Evolutionary conservation across 2,329 filamentous ascomycete species (phyloP), one percentile per base, ranked within the genome.

Genomic region (Drechslerella dactyloides): DNA sequence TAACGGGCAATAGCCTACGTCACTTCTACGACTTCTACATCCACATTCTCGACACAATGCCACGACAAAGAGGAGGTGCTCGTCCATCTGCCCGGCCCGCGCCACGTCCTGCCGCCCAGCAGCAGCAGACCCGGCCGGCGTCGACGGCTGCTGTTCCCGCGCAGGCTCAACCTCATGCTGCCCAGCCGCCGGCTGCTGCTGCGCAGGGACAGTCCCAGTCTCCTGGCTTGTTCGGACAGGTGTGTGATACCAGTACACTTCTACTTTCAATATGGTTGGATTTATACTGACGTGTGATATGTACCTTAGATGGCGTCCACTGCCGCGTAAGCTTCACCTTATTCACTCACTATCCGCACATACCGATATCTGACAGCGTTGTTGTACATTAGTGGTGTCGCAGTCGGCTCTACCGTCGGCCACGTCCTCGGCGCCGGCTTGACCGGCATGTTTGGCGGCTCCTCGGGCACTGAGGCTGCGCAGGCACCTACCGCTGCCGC

Each of bases 381-480:
- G 46, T n/a, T 23, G 3, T 33, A 30, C 50, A 48, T 68, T 77
- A 97, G 93, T 79, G 94, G 94, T 87, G 94, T 97, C 78, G 94
- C 94, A 77, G 89, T 97, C 80, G 94, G 94, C 75, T 96, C 92
- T 69, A 92, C 92, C 11, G 90, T 97, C 83, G 94, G 94, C 80
- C 92, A 97, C 82, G 93, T 92, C 78, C 89, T 97, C 81, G 91
- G 92, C 78, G 90, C 92, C 75, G 75, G 75, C 17, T 69, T 77
- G 58, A 75, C 69, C 27, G 75, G 76, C 23, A 82, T 94, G 80
- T 97, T 97, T 84, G 81, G 85, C 78, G 92, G 92, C 79, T 85
- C 85, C 77, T 86, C 81, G 69, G 84, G 86, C 48, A 82, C 84
- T 44, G 83, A 82, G 55, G 74, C 79, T 80, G 68, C 80, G 77